phyloP scores from a whole-genome alignment of 1,139 yeast species.

The Petasospora fabianii region DNA sequence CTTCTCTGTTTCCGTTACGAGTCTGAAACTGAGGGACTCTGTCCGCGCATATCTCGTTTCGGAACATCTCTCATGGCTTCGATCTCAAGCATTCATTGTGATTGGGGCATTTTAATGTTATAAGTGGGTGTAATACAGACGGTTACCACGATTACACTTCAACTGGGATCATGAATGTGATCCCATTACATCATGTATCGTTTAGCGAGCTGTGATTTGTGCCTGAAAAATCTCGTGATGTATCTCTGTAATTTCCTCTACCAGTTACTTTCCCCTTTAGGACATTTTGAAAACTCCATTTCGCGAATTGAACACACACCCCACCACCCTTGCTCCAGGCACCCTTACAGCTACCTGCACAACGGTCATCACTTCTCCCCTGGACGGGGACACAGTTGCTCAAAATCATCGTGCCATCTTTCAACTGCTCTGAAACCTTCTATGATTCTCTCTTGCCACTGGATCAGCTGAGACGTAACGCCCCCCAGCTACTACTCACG shows the following conservation, averaged over 20 bases:
- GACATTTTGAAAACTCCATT: constrained; percentile 20
- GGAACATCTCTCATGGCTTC: too few relatives aligned
- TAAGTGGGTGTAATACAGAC: too few relatives aligned
- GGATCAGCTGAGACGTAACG: too few relatives aligned
- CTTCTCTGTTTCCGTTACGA: constrained; percentile 6
- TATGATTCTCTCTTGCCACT: too few relatives aligned
- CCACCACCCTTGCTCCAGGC: constrained; percentile 4
- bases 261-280: constrained; percentile 20
- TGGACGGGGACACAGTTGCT: constrained; percentile 2
- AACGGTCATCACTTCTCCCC: background rate
- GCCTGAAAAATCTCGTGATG: constrained; percentile 20
- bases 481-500: too few relatives aligned
- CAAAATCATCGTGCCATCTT: background rate
- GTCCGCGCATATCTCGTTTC: constrained; percentile 2
- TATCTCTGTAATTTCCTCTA: constrained; percentile 21
- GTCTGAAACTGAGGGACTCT: constrained; percentile 4
- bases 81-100: too few relatives aligned
- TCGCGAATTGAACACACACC: too few relatives aligned
- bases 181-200: too few relatives aligned
- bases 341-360: background rate
- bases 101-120: too few relatives aligned
- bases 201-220: background rate
- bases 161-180: too few relatives aligned
- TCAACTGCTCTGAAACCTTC: background rate
- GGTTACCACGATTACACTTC: too few relatives aligned